A percentile compares a stretch with the other conserved stretches of the same genome.
Conservation (phyloP, 1,284 basidiomycete species). For the Cryptococcus maquisensis region DNA sequence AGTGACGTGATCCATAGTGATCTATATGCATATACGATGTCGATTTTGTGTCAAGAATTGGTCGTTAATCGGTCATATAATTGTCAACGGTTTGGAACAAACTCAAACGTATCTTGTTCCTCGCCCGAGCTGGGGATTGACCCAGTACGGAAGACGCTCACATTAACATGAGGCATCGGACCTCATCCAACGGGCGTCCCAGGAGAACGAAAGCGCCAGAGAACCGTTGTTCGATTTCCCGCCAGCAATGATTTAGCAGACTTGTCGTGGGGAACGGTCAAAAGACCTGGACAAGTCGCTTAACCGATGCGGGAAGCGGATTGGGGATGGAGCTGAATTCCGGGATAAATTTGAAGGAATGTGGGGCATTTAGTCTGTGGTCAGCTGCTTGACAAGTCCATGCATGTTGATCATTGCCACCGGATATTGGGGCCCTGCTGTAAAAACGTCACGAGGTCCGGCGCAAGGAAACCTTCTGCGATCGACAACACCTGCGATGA, state of each 20-base stretch:
- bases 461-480: conserved; percentile 18
- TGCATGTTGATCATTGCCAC: conserved; percentile 8
- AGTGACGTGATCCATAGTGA: too few relatives aligned
- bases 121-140: background rate
- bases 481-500: conserved; percentile 16
- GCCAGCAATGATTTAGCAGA: conserved; percentile 5
- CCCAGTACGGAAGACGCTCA: background rate
- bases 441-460: conserved; percentile 29
- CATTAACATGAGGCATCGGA: conserved; percentile 5
- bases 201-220: conserved; percentile 33
- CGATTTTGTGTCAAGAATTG: background rate
- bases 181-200: background rate
- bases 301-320: background rate
- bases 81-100: conserved; percentile 1
- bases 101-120: conserved; percentile 2
- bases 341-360: background rate
- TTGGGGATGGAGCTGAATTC: background rate
- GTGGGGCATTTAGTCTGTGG: background rate
- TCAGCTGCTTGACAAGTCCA: background rate
- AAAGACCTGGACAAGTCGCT: conserved; percentile 8
- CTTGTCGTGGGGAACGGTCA: conserved; percentile 10
- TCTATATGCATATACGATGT: background rate
- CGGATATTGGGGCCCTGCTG: conserved; percentile 22
- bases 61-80: background rate
- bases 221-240: conserved; percentile 21